Conservation (phyloP, 2,329 filamentous ascomycete genomes). For the Hypoxylon sp. region DNA sequence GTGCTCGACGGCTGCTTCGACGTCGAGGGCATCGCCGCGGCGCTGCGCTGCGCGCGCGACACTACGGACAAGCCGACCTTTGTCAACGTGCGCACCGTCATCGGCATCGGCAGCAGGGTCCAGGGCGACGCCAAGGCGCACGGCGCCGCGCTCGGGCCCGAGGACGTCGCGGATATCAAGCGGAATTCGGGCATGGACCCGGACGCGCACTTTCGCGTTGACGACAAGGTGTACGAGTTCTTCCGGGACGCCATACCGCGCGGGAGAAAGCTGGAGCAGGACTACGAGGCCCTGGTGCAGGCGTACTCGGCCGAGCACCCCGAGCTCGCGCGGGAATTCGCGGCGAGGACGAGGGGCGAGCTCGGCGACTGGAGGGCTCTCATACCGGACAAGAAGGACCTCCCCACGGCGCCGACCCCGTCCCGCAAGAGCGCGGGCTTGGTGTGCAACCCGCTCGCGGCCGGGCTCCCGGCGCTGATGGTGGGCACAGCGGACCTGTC, state of each 20-base stretch:
- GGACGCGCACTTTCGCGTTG: conserved; percentile 54
- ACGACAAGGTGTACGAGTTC: conserved; percentile 57
- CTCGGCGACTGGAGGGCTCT: not conserved
- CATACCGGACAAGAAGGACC: conserved; percentile 29
- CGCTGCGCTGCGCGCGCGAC: conserved; percentile 52
- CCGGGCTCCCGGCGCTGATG: conserved; percentile 51
- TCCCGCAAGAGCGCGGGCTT: conserved; percentile 59
- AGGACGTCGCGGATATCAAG: conserved; percentile 57
- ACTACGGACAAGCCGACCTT: conserved; percentile 58
- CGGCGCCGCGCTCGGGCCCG: conserved; percentile 62
- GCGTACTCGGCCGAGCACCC: not conserved
- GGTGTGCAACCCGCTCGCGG: conserved; percentile 53
- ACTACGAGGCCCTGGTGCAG: conserved; percentile 52
- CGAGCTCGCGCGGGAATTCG: not conserved
- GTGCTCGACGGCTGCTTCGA: conserved; percentile 58
- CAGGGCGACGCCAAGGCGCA: conserved; percentile 57
- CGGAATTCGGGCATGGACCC: conserved; percentile 61
- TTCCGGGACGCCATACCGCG: conserved; percentile 55
- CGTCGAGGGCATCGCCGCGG: conserved; percentile 54
- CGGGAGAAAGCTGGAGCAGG: conserved; percentile 57
- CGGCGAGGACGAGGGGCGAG: not conserved
- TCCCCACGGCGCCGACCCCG: conserved; percentile 59
- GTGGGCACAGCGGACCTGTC: conserved; percentile 58
- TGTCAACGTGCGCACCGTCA: conserved; percentile 64
- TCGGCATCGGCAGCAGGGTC: not conserved